phyloP scores from a whole-genome alignment of 352 stramenopile genomes.

The Elongisporangium prolatum region DNA sequence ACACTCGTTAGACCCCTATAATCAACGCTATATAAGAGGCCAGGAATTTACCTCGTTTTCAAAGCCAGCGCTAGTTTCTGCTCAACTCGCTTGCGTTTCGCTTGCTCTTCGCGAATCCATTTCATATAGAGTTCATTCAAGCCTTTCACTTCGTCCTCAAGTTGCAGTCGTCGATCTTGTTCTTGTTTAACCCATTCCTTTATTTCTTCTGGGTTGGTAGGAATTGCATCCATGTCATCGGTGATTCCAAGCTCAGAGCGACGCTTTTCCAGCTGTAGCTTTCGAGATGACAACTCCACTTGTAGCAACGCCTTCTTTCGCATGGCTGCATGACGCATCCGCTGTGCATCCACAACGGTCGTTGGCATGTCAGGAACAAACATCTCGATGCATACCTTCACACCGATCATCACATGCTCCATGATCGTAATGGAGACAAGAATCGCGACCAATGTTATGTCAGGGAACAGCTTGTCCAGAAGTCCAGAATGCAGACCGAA shows the following conservation, averaged over 20 bases:
- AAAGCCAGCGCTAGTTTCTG: slow-evolving; percentile 46
- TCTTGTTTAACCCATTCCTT: slow-evolving; percentile 66
- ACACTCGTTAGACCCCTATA: background rate
- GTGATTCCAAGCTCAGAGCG: slow-evolving; percentile 3
- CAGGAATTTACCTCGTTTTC: slow-evolving; percentile 12
- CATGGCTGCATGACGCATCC: slow-evolving; percentile 53
- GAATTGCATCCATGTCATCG: slow-evolving; percentile 16
- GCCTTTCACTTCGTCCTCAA: slow-evolving; percentile 77
- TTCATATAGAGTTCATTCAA: slow-evolving; percentile 82
- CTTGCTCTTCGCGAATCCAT: slow-evolving; percentile 80
- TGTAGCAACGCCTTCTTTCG: slow-evolving; percentile 76
- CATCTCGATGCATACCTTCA: slow-evolving; percentile 81
- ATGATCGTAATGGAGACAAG: slow-evolving; percentile 53
- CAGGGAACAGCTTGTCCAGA: slow-evolving; percentile 61
- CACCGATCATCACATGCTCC: slow-evolving; percentile 74
- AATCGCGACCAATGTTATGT: slow-evolving; percentile 51
- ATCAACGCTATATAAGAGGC: slow-evolving; percentile 2
- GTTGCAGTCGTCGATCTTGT: slow-evolving; percentile 61
- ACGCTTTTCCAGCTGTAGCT: slow-evolving; percentile 17
- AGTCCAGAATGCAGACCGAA: slow-evolving; percentile 90
- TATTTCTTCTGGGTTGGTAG: slow-evolving; percentile 42
- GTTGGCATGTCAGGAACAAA: slow-evolving; percentile 67
- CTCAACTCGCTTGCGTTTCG: slow-evolving; percentile 65
- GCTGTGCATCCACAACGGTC: slow-evolving; percentile 54
- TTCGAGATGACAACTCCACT: slow-evolving; percentile 59